Conservation (phyloP, 2,329 filamentous ascomycete species). For the Cladobotryum mycophilum region DNA sequence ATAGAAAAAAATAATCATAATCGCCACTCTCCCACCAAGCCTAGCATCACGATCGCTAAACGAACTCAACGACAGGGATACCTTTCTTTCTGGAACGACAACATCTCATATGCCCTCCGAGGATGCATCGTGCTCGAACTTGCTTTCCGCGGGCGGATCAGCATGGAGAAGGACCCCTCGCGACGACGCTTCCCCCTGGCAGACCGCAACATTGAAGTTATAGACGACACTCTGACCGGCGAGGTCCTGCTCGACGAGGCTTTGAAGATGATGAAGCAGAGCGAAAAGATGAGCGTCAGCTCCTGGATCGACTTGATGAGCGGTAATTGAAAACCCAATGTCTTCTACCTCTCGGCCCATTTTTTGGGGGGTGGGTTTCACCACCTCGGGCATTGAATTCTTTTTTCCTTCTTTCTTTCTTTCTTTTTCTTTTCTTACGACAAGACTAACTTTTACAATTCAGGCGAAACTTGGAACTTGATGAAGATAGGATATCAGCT, state of each 20-base stretch:
- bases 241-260: conserved; percentile 97
- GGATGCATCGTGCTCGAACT: conserved; percentile 98
- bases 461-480: conserved; percentile 98
- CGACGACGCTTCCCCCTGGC: conserved; percentile 87
- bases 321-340: conserved; percentile 50
- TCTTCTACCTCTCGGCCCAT: too few species aligned
- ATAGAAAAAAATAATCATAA: conserved; percentile 1
- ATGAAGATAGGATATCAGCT: conserved; percentile 99
- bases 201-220: conserved; percentile 91
- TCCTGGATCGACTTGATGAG: conserved; percentile 99
- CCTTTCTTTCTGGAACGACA: conserved; percentile 99
- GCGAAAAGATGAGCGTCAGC: conserved; percentile 99
- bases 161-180: conserved; percentile 95
- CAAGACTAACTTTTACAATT: background rate
- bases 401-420: background rate
- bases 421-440: background rate
- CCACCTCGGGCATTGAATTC: too few species aligned
- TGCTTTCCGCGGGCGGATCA: conserved; percentile 90
- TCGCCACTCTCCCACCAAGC: background rate
- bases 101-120: conserved; percentile 95
- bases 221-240: conserved; percentile 92
- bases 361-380: background rate
- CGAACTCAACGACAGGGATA: conserved; percentile 62
- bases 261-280: conserved; percentile 99
- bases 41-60: conserved; percentile 5